Conservation (phyloP, 179 eudicot species). For the Vitellaria paradoxa region DNA sequence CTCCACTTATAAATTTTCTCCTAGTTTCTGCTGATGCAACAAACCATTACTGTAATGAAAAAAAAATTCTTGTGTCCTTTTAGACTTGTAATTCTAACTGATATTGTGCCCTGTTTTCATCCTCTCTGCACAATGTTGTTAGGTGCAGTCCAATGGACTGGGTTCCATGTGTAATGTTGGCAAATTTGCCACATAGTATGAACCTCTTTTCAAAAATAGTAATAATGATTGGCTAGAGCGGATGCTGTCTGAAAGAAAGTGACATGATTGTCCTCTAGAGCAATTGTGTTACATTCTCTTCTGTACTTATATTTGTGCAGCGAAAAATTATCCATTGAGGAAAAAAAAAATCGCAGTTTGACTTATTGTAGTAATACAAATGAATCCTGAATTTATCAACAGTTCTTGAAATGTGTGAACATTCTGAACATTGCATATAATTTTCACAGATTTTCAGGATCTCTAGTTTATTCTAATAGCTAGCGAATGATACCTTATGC, state of each 20-base stretch:
- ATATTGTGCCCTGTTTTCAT: no score
- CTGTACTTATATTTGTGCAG: neutral
- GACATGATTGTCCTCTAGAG: neutral
- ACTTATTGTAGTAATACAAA: neutral
- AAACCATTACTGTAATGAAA: no score
- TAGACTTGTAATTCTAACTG: no score
- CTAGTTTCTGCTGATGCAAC: neutral
- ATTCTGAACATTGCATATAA: neutral
- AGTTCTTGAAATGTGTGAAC: neutral
- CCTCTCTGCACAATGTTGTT: no score
- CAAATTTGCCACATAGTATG: no score
- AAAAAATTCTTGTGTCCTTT: no score
- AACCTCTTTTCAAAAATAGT: no score
- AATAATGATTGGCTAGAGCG: no score
- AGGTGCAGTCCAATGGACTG: no score
- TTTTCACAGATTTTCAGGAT: neutral
- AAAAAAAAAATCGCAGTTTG: neutral
- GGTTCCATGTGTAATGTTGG: no score
- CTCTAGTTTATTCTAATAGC: neutral
- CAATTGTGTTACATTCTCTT: neutral
- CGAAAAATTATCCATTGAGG: no score
- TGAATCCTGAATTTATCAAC: neutral
- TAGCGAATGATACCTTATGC: neutral
- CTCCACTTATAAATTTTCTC: neutral
- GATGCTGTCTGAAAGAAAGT: neutral